Percentiles rank a stretch among this genome's conserved stretches.
Conservation (phyloP, 2,329 filamentous ascomycete species). For the Penicillium sp. region DNA sequence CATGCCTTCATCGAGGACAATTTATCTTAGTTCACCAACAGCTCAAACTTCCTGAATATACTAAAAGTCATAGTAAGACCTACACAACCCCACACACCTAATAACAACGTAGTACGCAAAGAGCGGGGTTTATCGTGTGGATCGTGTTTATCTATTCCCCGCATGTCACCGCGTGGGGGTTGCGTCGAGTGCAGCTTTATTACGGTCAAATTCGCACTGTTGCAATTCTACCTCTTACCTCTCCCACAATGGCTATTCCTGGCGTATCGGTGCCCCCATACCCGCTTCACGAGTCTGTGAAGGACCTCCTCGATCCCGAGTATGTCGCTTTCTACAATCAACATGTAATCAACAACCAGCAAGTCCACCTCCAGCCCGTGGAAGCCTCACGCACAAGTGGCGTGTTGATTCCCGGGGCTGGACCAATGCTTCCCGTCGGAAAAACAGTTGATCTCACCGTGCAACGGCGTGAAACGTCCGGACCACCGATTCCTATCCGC, state of each 20-base stretch:
- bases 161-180: too few relatives aligned
- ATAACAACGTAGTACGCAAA: too few relatives aligned
- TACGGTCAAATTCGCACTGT: too few relatives aligned
- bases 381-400: slow-evolving; percentile 48
- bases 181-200: too few relatives aligned
- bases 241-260: neutral
- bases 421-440: slow-evolving; percentile 46
- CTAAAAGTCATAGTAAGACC: too few relatives aligned
- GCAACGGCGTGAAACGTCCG: slow-evolving; percentile 42
- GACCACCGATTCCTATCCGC: slow-evolving; percentile 46
- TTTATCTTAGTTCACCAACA: too few relatives aligned
- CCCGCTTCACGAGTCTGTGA: slow-evolving; percentile 46
- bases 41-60: too few relatives aligned
- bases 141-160: too few relatives aligned
- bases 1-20: too few relatives aligned
- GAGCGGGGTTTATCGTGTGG: too few relatives aligned
- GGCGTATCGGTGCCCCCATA: slow-evolving; percentile 37
- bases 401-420: slow-evolving; percentile 49
- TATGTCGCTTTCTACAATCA: slow-evolving; percentile 52
- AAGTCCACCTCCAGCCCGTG: slow-evolving; percentile 52
- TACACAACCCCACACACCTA: neutral
- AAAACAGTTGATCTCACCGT: slow-evolving; percentile 45
- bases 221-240: too few relatives aligned
- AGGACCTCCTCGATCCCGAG: slow-evolving; percentile 45
- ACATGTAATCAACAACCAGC: slow-evolving; percentile 47